Percentiles rank a stretch among this genome's conserved stretches.
phyloP scores from a whole-genome alignment of 2,329 filamentous ascomycete genomes.

The Aspergillus sp. region DNA sequence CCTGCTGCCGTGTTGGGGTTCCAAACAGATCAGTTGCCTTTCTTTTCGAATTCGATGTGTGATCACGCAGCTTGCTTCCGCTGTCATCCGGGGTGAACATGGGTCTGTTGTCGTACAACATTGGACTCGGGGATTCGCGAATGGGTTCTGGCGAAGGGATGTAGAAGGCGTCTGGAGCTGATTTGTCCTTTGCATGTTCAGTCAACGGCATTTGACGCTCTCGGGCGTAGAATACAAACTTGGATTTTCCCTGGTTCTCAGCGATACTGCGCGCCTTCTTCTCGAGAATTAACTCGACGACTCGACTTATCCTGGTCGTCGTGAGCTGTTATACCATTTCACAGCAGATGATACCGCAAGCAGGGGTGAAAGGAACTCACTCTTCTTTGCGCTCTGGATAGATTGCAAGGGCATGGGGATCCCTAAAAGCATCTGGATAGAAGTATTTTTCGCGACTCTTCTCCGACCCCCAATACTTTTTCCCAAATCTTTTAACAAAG shows the following conservation, averaged over 20 bases:
- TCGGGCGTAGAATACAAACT: background rate
- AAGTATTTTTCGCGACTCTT: constrained; percentile 12
- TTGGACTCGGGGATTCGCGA: background rate
- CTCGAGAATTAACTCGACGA: constrained; percentile 11
- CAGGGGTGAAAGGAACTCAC: constrained; percentile 8
- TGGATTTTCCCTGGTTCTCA: background rate
- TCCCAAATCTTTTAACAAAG: constrained; percentile 13
- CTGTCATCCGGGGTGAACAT: background rate
- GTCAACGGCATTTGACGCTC: background rate
- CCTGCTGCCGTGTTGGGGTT: no score
- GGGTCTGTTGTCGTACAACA: background rate
- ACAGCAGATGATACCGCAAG: no score
- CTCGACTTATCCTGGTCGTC: constrained; percentile 7
- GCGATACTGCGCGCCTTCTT: constrained; percentile 9
- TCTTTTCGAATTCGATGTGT: background rate
- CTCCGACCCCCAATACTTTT: constrained; percentile 15
- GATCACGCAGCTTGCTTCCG: no score
- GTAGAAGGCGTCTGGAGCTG: background rate
- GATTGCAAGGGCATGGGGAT: constrained; percentile 7
- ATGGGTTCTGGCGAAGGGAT: background rate
- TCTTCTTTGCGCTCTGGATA: constrained; percentile 13
- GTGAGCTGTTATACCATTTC: no score
- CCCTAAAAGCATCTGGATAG: constrained; percentile 10
- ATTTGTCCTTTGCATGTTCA: background rate
- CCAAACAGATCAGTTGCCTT: background rate